phyloP scores from a whole-genome alignment of 441 rosid species.

The Brassica hybrid region DNA sequence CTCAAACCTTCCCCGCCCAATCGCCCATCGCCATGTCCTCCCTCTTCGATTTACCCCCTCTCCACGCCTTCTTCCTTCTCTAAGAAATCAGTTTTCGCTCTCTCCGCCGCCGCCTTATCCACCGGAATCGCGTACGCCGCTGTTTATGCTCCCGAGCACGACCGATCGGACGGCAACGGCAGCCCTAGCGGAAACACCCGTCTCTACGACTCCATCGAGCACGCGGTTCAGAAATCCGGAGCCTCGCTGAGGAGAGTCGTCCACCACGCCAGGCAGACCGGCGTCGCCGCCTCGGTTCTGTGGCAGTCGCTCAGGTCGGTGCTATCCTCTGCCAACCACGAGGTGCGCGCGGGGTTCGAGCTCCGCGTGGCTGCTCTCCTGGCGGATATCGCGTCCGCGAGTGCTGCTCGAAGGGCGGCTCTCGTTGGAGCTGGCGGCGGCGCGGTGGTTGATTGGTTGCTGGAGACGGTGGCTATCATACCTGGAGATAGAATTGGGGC shows the following conservation, averaged over 20 bases:
- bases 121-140: conserved; percentile 56
- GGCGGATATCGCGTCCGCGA: conserved; percentile 89
- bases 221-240: conserved; percentile 55
- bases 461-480: conserved; percentile 69
- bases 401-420: conserved; percentile 76
- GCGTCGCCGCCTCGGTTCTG: conserved; percentile 81
- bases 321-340: conserved; percentile 90
- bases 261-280: conserved; percentile 70
- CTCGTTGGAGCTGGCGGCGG: conserved; percentile 88
- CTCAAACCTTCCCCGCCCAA: conserved; percentile 44
- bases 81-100: conserved; percentile 49
- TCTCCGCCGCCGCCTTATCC: conserved; percentile 73
- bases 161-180: conserved; percentile 17
- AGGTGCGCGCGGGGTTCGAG: conserved; percentile 89
- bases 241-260: conserved; percentile 67
- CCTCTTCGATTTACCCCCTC: conserved; percentile 35
- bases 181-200: conserved; percentile 41
- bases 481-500: conserved; percentile 64
- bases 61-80: conserved; percentile 35
- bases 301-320: conserved; percentile 95
- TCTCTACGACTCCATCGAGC: conserved; percentile 53
- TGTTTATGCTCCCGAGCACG: conserved; percentile 32
- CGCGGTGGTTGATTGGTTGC: conserved; percentile 90
- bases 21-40: conserved; percentile 27
- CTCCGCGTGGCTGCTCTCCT: conserved; percentile 85